Percentiles rank a stretch among this genome's conserved stretches.
phyloP scores from a whole-genome alignment of 1,139 yeast genomes.

The Nakaseomyces sp. region DNA sequence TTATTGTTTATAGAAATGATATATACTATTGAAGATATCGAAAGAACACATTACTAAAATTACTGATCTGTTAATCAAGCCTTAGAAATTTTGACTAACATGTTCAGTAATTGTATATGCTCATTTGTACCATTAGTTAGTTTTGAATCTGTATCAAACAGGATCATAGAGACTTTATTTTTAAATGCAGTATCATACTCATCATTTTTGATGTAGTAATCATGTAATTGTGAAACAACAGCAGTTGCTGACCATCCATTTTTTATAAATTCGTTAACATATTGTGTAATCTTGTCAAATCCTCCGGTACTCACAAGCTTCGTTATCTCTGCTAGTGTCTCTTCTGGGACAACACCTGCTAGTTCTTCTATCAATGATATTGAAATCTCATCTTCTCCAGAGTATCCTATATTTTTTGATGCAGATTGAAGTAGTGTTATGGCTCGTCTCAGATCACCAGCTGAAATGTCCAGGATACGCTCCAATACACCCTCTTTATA shows the following conservation, averaged over 20 bases:
- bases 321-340: constrained; percentile 40
- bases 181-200: constrained; percentile 47
- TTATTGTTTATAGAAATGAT: background rate
- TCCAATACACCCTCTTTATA: constrained; percentile 46
- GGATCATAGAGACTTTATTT: constrained; percentile 49
- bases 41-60: too few relatives aligned
- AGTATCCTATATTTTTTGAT: constrained; percentile 44
- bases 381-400: constrained; percentile 21
- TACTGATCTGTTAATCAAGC: background rate
- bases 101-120: constrained; percentile 69
- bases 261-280: constrained; percentile 48
- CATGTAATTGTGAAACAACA: constrained; percentile 72
- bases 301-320: constrained; percentile 34
- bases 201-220: constrained; percentile 54
- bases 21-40: background rate
- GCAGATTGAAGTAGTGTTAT: constrained; percentile 88
- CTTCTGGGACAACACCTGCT: constrained; percentile 76
- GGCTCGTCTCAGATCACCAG: constrained; percentile 89
- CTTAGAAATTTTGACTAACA: constrained; percentile 50
- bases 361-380: constrained; percentile 49
- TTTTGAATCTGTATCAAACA: constrained; percentile 69
- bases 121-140: constrained; percentile 87
- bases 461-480: constrained; percentile 57
- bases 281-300: constrained; percentile 36
- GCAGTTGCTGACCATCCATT: constrained; percentile 89